A percentile compares a stretch with the other conserved stretches of the same genome.
Conservation (phyloP, 2,329 filamentous ascomycete genomes). For the Teratosphaeria pseudoeucalypti region DNA sequence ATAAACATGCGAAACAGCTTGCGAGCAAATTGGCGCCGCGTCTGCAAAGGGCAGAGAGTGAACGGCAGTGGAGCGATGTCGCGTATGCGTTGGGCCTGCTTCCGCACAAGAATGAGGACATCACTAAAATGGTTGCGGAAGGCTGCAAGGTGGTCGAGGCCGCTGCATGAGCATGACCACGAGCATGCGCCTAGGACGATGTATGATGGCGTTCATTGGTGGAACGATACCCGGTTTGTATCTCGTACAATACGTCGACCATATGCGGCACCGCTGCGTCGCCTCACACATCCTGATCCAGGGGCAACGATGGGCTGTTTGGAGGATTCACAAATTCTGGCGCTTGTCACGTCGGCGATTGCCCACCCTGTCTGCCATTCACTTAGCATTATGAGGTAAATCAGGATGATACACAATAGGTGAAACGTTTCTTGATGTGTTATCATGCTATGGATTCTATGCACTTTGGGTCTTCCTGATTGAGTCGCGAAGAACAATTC, state of each 20-base stretch:
- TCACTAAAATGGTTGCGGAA: slow-evolving; percentile 62
- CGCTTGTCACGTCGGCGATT: too few relatives aligned
- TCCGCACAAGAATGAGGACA: slow-evolving; percentile 89
- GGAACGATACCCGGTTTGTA: not conserved
- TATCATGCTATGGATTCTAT: too few relatives aligned
- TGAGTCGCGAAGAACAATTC: too few relatives aligned
- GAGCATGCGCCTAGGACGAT: not conserved
- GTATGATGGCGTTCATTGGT: not conserved
- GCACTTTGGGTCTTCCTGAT: too few relatives aligned
- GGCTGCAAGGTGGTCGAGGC: slow-evolving; percentile 53
- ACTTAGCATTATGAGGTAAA: too few relatives aligned
- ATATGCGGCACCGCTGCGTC: too few relatives aligned
- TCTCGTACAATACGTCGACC: not conserved
- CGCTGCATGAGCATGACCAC: slow-evolving; percentile 13
- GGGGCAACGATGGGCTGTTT: too few relatives aligned
- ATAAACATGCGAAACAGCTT: slow-evolving; percentile 93
- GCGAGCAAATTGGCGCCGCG: slow-evolving; percentile 85
- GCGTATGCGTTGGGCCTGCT: slow-evolving; percentile 81
- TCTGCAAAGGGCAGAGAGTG: slow-evolving; percentile 74
- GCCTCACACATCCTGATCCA: too few relatives aligned
- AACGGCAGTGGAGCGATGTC: slow-evolving; percentile 96
- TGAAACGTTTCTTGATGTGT: too few relatives aligned
- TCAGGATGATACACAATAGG: too few relatives aligned
- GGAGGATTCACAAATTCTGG: too few relatives aligned
- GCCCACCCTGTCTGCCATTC: too few relatives aligned